Evolutionary conservation across 2,329 filamentous ascomycete genomes (phyloP), one percentile per base, ranked within the genome.

Genomic region (Cryphonectria japonica): DNA sequence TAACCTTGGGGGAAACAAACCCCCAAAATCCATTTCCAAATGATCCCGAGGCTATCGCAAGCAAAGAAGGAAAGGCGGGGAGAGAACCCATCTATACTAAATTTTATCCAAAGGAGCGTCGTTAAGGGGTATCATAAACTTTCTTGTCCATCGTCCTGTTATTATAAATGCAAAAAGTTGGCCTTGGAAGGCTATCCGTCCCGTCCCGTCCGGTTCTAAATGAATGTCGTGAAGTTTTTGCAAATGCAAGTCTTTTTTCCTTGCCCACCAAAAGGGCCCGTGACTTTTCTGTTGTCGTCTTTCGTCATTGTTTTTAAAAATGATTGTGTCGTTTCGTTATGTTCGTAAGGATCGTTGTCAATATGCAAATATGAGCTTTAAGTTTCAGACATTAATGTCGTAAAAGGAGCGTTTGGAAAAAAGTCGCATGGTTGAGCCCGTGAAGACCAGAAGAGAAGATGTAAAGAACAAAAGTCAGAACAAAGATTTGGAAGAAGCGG

Each of bases 361-460:
- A 62, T 13, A 43, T 59, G 54, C 32, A 60, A 39, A 39, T 64
- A 67, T 19, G 34, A 3, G 32, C 61, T 66, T 59, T 66, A 50
- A 13, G 9, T 2, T 26, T 14, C 13, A 65, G 16, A 68, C 54
- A 72, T 72, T 68, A 72, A 32, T 39, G 19, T 70, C 41, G 61
- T 39, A 37, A 72, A 65, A 65, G 70, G 64, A 70, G 59, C 50
- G 68, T 29, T 52, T 14, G 54, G 61, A 71, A 59, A 59, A 71
- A 59, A 59, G n/a, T 34, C 37, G 43, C 62, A 39, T 22, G 37
- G 34, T 26, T 59, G 39, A 43, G 32, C 34, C 43, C 26, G 32
- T 67, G 11, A 46, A 32, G 46, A 34, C 11, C 61, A 26, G 54
- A 61, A 29, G 32, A 41, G 46, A 16, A 26, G 26, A 19, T 32